Evolutionary conservation across 139 green algal genomes (phyloP).

Genomic region (Astrephomene gubernaculifera): DNA sequence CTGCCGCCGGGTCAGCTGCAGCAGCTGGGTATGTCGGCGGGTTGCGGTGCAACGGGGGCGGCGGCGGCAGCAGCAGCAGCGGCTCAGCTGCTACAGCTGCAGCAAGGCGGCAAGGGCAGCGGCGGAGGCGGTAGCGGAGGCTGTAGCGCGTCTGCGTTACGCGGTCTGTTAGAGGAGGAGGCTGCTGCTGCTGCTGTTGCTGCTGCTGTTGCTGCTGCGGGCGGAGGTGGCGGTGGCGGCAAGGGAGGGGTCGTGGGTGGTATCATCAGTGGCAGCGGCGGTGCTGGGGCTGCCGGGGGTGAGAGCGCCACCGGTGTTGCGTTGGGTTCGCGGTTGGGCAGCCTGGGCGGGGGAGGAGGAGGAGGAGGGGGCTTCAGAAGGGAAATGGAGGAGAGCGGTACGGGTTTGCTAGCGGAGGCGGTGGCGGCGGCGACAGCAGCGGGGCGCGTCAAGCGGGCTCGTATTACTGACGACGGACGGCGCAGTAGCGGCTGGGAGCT

Average conservation of each 20-base stretch:
- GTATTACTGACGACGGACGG: not conserved
- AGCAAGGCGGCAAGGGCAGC: not conserved
- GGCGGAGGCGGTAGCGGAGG: not conserved
- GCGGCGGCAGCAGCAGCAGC: too few relatives aligned
- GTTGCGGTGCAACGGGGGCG: not conserved
- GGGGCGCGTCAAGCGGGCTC: slow-evolving; percentile 6
- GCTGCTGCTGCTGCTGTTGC: too few relatives aligned
- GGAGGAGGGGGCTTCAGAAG: not conserved
- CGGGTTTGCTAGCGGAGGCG: not conserved
- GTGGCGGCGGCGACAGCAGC: not conserved
- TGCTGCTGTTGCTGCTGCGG: too few relatives aligned
- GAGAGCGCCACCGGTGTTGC: too few relatives aligned
- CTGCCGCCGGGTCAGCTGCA: slow-evolving; percentile 13
- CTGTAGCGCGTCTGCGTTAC: too few relatives aligned
- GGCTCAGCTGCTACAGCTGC: slow-evolving; percentile 1
- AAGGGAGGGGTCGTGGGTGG: not conserved
- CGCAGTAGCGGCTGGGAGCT: slow-evolving; percentile 3
- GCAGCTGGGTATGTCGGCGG: not conserved
- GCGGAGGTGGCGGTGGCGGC: too few relatives aligned
- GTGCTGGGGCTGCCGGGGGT: not conserved
- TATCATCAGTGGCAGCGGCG: not conserved
- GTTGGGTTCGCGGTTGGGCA: slow-evolving; percentile 18
- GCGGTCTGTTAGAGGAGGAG: slow-evolving; percentile 15
- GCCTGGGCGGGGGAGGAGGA: too few relatives aligned
- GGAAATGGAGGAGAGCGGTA: not conserved